Percentiles rank a stretch among this genome's conserved stretches.
Conservation (phyloP, 2,329 filamentous ascomycete genomes). For the Clonostachys rhizophaga region DNA sequence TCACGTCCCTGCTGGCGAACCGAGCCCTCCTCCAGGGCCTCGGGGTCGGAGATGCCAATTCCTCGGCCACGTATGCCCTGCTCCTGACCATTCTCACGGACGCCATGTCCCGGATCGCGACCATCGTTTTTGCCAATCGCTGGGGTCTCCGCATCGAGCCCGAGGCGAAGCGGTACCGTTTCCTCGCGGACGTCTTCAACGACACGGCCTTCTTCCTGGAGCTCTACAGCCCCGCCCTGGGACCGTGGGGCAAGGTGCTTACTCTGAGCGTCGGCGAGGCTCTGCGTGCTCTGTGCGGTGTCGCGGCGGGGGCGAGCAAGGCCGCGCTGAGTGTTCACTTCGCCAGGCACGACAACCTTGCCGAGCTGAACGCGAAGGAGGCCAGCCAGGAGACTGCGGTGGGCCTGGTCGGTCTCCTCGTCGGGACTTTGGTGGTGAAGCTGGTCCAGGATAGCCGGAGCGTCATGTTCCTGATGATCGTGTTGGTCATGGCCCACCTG, state of each 20-base stretch:
- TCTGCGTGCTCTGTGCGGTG: conserved; percentile 69
- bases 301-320: conserved; percentile 86
- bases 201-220: conserved; percentile 84
- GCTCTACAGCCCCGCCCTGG: conserved; percentile 71
- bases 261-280: conserved; percentile 46
- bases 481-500: conserved; percentile 72
- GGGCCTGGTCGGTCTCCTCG: conserved; percentile 80
- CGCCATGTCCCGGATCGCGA: conserved; percentile 74
- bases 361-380: conserved; percentile 92
- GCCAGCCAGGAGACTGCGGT: conserved; percentile 94
- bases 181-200: conserved; percentile 85
- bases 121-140: conserved; percentile 79
- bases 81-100: conserved; percentile 81
- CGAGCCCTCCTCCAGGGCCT: conserved; percentile 74
- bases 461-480: conserved; percentile 70
- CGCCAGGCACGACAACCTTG: conserved; percentile 79
- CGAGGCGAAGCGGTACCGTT: conserved; percentile 85
- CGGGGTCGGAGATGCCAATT: conserved; percentile 77
- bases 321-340: conserved; percentile 91
- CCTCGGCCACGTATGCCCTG: conserved; percentile 75
- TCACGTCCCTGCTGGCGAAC: conserved; percentile 74
- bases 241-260: conserved; percentile 42
- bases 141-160: conserved; percentile 81
- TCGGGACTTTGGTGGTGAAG: conserved; percentile 77
- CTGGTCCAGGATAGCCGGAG: conserved; percentile 64